A percentile compares a stretch with the other conserved stretches of the same genome.
Conservation (phyloP, 2,329 filamentous ascomycete species). For the Lachnellula occidentalis region DNA sequence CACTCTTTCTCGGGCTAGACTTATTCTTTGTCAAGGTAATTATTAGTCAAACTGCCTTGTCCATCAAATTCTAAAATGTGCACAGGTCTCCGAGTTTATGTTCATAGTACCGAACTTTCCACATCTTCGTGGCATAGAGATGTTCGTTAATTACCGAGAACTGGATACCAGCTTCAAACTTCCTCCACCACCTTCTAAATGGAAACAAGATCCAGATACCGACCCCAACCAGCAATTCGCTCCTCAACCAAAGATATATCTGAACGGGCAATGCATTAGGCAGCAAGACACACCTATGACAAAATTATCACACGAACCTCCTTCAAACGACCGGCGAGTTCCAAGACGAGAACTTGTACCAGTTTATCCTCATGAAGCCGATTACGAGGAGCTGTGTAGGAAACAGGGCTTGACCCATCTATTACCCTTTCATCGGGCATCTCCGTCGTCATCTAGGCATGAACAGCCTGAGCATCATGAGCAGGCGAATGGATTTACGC, state of each 20-base stretch:
- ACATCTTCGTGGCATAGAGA: slow-evolving; percentile 50
- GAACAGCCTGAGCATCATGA: slow-evolving; percentile 7
- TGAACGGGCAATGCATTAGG: slow-evolving; percentile 49
- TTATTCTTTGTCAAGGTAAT: slow-evolving; percentile 64
- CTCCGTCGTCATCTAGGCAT: slow-evolving; percentile 1
- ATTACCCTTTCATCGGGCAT: slow-evolving; percentile 26
- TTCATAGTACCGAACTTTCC: slow-evolving; percentile 51
- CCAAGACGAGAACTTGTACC: slow-evolving; percentile 47
- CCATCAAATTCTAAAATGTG: slow-evolving; percentile 17
- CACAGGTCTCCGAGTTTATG: slow-evolving; percentile 56
- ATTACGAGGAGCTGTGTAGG: slow-evolving; percentile 49
- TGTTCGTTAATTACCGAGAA: slow-evolving; percentile 56
- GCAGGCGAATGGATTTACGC: slow-evolving; percentile 27
- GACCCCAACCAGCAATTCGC: slow-evolving; percentile 48
- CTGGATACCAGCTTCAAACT: slow-evolving; percentile 16
- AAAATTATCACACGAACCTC: slow-evolving; percentile 42
- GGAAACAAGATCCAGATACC: slow-evolving; percentile 53
- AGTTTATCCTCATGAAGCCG: slow-evolving; percentile 50
- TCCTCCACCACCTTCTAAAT: slow-evolving; percentile 37
- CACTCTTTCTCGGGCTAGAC: slow-evolving; percentile 46
- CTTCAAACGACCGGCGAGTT: slow-evolving; percentile 50
- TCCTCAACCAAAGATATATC: slow-evolving; percentile 52
- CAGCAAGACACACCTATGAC: slow-evolving; percentile 45
- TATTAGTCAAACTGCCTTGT: background rate
- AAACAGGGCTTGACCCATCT: slow-evolving; percentile 55